Base-by-base conservation (phyloP, 371 early-diverging fungal species). In the Saksenaea vasiformis region DNA sequence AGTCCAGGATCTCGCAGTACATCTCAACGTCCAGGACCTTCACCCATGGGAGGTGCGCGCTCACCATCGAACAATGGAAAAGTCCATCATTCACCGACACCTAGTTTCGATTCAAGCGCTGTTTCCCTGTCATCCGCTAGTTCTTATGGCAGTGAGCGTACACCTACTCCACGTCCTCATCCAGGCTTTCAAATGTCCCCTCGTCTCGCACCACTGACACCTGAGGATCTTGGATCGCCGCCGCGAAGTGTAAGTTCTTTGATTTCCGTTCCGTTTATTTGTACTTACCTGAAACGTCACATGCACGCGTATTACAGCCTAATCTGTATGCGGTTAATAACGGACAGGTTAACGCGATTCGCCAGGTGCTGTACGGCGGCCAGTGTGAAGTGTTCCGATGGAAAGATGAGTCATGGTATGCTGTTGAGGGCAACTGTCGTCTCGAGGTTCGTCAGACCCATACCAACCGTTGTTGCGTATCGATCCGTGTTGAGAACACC, bases 301-400 rank as follows among this genome's bases (percentile, higher is more conserved):
- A 37, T 31, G n/a, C 10, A n/a, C 24, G 39, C 5, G 9, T 38
- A 31, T 55, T 2, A 17, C 27, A 14, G 14, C 26, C 17, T 3
- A n/a, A 34, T 19, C 31, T 22, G 24, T 14, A 47, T 28, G 17
- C 43, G 7, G 54, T 56, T 57, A 66, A 60, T 54, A 64, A 65
- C 15, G 56, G 64, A 7, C 64, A 60, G 53, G 67, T 54, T 10
- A 74, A 74, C 53, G 71, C 67, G 15, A 61, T 75, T 17, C 60
- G 69, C 26, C 69, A 73, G 51, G 57, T 79, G 0, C 56, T 79
- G 15, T 79, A 66, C 43, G 77, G 68, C 8, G 67, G 62, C 15
- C 67, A 69, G 28, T 81, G 81, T 47, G 72, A 74, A 54, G 81
- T 78, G 15, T 81, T 81, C 43, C 78, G 77, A 56, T 81, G 81